Evolutionary conservation across 352 stramenopile species (phyloP).

Genomic region (Globisporangium takayamanum): DNA sequence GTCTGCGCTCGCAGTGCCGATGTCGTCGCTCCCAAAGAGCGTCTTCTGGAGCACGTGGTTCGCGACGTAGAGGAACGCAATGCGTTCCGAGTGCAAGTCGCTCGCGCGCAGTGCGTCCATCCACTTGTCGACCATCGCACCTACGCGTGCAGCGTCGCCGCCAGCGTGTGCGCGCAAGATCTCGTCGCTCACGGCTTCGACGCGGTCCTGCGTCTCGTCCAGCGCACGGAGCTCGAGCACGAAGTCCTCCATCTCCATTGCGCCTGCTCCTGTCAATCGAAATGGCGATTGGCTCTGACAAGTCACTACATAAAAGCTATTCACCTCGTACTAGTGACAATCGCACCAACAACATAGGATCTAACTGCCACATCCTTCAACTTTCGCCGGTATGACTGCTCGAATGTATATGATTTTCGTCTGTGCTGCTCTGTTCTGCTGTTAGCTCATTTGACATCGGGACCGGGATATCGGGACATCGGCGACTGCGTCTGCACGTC

Average conservation of each 20-base stretch:
- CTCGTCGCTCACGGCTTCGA: slow-evolving; percentile 72
- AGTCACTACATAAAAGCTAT: background rate
- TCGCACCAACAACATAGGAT: no score
- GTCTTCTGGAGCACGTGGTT: slow-evolving; percentile 83
- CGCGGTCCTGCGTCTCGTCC: slow-evolving; percentile 79
- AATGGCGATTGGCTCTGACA: no score
- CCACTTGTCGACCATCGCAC: slow-evolving; percentile 60
- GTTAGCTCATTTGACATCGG: no score
- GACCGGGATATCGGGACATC: no score
- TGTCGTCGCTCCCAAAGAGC: slow-evolving; percentile 19
- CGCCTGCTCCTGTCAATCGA: no score
- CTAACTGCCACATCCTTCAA: no score
- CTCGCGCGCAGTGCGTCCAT: slow-evolving; percentile 55
- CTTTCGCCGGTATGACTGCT: no score
- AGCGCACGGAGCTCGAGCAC: slow-evolving; percentile 64
- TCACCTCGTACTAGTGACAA: background rate
- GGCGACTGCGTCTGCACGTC: no score
- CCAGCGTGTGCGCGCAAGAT: slow-evolving; percentile 48
- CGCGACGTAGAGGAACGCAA: slow-evolving; percentile 79
- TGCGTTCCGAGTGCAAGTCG: slow-evolving; percentile 74
- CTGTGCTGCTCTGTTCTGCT: no score
- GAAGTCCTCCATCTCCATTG: slow-evolving; percentile 57
- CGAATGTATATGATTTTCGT: no score
- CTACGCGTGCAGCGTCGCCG: slow-evolving; percentile 19
- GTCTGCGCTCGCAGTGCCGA: slow-evolving; percentile 1